Conservation (phyloP, 2,329 filamentous ascomycete genomes). For the Emmonsiellopsis sp. region DNA sequence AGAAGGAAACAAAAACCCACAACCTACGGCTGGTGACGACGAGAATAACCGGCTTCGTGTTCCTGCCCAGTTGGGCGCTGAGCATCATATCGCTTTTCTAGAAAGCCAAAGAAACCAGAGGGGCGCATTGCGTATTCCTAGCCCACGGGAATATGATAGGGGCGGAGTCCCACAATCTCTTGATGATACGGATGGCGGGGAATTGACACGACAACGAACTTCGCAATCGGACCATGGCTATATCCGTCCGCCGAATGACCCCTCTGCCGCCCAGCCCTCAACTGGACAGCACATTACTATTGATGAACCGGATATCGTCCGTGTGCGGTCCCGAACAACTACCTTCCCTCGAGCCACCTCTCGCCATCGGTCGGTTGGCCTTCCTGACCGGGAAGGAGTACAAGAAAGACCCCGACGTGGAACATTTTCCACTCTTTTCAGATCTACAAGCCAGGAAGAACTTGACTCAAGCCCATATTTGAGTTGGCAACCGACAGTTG, state of each 20-base stretch:
- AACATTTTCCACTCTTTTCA: constrained; percentile 24
- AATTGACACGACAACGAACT: constrained; percentile 19
- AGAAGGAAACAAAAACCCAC: constrained; percentile 11
- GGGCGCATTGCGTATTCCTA: constrained; percentile 75
- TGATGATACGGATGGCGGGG: constrained; percentile 21
- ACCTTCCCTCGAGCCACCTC: constrained; percentile 32
- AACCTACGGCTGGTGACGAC: constrained; percentile 23
- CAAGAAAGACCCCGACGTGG: constrained; percentile 17
- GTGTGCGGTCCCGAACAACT: constrained; percentile 23
- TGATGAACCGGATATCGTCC: constrained; percentile 34
- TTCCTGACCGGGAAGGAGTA: constrained; percentile 14
- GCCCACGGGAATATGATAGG: constrained; percentile 79
- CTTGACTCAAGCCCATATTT: constrained; percentile 68
- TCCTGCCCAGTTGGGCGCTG: constrained; percentile 47
- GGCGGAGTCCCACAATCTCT: constrained; percentile 61
- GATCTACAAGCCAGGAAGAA: constrained; percentile 27
- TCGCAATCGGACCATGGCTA: constrained; percentile 14
- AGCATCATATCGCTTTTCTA: constrained; percentile 80
- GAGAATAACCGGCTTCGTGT: constrained; percentile 49
- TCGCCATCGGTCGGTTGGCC: constrained; percentile 6
- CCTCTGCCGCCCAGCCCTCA: constrained; percentile 18
- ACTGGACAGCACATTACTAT: constrained; percentile 37
- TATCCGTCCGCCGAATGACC: constrained; percentile 10
- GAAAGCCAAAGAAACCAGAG: constrained; percentile 71
- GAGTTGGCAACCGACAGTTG: constrained; percentile 86